Evolutionary conservation across 1,139 yeast species (phyloP), one percentile per base, ranked within the genome.

Genomic region (Meyerozyma smithsonii): DNA sequence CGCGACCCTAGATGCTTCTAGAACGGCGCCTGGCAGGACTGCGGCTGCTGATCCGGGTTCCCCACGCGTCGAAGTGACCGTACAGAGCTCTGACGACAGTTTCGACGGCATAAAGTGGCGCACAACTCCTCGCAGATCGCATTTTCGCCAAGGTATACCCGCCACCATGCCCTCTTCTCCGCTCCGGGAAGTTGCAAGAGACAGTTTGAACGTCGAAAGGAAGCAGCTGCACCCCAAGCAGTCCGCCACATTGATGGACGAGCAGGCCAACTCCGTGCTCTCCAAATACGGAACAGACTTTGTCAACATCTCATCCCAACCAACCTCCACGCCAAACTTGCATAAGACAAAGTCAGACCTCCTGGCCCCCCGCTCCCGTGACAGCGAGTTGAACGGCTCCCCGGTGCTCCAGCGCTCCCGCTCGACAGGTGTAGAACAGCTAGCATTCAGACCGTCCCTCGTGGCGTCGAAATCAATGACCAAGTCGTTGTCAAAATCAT

Each of bases 91-190:
- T 0, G 76, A 70, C 44, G 76, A 71, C 44, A 68, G 74, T 43
- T 69, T 67, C 45, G 77, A 70, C 39, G 76, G 73, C 1, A 59
- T 71, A 18, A 55, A 69, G 36, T 71, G 77, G 77, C 59, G 53
- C 37, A 58, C 59, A 4, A 66, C 69, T 41, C 69, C 73, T 4
- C 46, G 50, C 18, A 43, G 42, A 23, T 37, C 40, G 7, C 21
- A 12, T 2, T 23, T 38, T 6, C 20, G 21, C 10, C 19, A 16
- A 5, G 21, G 21, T 11, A 18, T 17, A 10, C 10, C 32, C 32
- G 3, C 37, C 11, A 42, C 49, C n/a, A 38, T 57, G 12, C 56
- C 55, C 1, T 67, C 73, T 2, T 69, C 75, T 1, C 77, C 77
- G 0, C 52, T 71, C 42, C 64, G 55, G 36, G 55, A 54, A 30